These are phyloP conservation scores for Lathyrus sativus DNA, from an alignment of 306 rosid species.

Conservation along the genomic window DNA sequence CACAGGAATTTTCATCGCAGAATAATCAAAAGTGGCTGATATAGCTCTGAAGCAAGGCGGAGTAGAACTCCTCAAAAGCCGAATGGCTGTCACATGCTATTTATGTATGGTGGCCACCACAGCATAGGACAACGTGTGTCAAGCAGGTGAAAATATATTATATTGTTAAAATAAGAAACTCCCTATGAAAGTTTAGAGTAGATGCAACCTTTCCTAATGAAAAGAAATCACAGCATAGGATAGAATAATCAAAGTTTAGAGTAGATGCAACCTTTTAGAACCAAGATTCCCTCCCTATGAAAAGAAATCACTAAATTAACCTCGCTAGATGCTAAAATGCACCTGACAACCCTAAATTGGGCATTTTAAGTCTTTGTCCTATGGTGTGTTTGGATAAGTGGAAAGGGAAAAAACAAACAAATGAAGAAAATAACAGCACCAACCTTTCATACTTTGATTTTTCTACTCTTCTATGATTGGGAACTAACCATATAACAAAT, in stretches of 20 bases:
- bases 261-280: not conserved
- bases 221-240: no score
- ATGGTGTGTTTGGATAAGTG: not conserved
- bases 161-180: no score
- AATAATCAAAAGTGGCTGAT: not conserved
- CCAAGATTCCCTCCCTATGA: not conserved
- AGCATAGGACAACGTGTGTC: not conserved
- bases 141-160: not conserved
- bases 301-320: not conserved
- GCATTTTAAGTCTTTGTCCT: not conserved
- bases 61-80: no score
- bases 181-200: no score
- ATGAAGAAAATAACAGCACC: conserved; percentile 22
- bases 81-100: not conserved
- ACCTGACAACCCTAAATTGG: not conserved
- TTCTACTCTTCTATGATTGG: no score
- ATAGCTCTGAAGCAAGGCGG: not conserved
- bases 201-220: no score
- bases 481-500: no score
- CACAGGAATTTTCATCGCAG: not conserved
- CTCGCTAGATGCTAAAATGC: not conserved
- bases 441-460: conserved; percentile 1
- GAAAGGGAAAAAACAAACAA: not conserved
- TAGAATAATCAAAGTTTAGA: not conserved
- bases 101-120: not conserved